A percentile compares a stretch with the other conserved stretches of the same genome.
These are phyloP conservation scores for Ambrosiella xylebori DNA, from an alignment of 2,329 filamentous ascomycete genomes.

Conservation along the genomic window DNA sequence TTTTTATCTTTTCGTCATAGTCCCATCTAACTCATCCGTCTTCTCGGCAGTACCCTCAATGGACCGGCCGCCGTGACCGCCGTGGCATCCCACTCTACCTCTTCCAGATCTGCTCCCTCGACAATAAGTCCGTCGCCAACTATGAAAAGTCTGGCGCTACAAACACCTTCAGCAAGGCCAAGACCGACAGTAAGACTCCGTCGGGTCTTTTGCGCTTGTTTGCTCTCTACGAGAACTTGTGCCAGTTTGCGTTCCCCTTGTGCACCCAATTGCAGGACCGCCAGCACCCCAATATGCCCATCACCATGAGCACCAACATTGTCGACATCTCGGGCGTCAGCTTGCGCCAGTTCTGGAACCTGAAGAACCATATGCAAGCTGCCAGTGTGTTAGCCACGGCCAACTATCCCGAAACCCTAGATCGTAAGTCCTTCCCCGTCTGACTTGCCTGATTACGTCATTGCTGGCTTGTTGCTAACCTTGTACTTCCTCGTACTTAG, in stretches of 20 bases:
- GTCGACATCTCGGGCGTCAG: constrained; percentile 82
- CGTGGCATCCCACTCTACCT: constrained; percentile 86
- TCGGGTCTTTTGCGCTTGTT: constrained; percentile 72
- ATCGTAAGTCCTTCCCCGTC: constrained; percentile 43
- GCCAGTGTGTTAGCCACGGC: constrained; percentile 76
- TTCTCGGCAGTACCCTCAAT: constrained; percentile 66
- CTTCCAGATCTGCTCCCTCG: constrained; percentile 69
- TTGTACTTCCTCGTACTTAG: background rate
- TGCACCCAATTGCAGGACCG: constrained; percentile 60
- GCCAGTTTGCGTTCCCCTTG: constrained; percentile 69
- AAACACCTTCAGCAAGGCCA: constrained; percentile 40
- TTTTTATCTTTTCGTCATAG: background rate
- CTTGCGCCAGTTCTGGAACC: constrained; percentile 87
- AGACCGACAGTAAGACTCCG: constrained; percentile 48
- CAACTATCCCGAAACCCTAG: constrained; percentile 87
- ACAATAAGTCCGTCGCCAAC: constrained; percentile 60
- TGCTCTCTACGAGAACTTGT: constrained; percentile 84
- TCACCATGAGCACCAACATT: constrained; percentile 86
- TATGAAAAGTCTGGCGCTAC: constrained; percentile 54
- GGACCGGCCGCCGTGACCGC: constrained; percentile 74
- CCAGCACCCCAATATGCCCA: constrained; percentile 60
- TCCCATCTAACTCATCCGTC: background rate
- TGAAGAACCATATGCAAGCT: constrained; percentile 87
- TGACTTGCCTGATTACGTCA: background rate
- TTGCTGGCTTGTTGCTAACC: background rate